Conservation (phyloP, 257 asterid genomes). For the Solanum gandarillasii region DNA sequence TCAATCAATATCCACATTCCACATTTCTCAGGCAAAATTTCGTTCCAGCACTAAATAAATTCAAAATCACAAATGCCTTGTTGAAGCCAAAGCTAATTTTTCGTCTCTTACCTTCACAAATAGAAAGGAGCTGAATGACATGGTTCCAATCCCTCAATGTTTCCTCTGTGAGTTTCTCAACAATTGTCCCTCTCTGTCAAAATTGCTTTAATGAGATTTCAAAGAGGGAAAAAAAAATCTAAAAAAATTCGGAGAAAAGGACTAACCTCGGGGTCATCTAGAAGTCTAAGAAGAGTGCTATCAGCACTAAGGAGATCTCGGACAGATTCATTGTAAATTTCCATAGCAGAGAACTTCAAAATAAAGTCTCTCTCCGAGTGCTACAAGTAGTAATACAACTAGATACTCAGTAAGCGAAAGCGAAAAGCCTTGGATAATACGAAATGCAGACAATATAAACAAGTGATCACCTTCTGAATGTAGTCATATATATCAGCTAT, state of each 20-base stretch:
- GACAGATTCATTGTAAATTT: slow-evolving; percentile 89
- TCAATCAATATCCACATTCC: not conserved
- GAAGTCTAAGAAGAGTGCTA: slow-evolving; percentile 61
- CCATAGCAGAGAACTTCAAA: slow-evolving; percentile 87
- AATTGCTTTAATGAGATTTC: not conserved
- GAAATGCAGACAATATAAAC: not conserved
- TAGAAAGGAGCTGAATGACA: slow-evolving; percentile 60
- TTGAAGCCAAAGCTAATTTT: not conserved
- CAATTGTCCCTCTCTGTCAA: slow-evolving; percentile 74
- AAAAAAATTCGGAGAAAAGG: not conserved
- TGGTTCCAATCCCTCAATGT: slow-evolving; percentile 71
- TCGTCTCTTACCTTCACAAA: slow-evolving; percentile 62
- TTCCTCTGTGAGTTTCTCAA: slow-evolving; percentile 90
- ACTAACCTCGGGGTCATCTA: slow-evolving; percentile 93
- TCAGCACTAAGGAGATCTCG: slow-evolving; percentile 79
- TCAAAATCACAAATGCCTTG: not conserved
- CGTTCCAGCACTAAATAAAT: not conserved
- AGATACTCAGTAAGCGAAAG: not conserved
- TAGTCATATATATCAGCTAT: slow-evolving; percentile 69
- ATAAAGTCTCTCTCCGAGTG: slow-evolving; percentile 64
- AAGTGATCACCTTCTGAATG: slow-evolving; percentile 43
- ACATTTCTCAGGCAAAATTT: not conserved
- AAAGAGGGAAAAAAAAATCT: not conserved
- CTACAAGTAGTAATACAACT: slow-evolving; percentile 26
- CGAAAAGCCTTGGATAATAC: not conserved